phyloP scores from a whole-genome alignment of 306 rosid species.

The Cicer pinnatifidum region DNA sequence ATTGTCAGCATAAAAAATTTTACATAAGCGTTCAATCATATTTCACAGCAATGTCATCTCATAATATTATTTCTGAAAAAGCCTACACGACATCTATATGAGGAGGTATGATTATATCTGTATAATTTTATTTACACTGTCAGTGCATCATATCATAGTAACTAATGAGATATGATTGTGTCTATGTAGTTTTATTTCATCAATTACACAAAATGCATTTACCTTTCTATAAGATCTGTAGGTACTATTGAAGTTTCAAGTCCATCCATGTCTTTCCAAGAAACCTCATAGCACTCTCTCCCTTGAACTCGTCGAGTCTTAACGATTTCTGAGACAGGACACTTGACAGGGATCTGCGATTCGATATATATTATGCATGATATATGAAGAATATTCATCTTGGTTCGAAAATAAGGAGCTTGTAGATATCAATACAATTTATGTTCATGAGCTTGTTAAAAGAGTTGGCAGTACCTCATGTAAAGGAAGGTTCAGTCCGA shows the following conservation, averaged over 20 bases:
- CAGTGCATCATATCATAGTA: no score
- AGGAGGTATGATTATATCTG: no score
- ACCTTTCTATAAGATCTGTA: slow-evolving; percentile 71
- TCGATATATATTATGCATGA: slow-evolving; percentile 3
- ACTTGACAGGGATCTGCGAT: slow-evolving; percentile 67
- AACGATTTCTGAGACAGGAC: slow-evolving; percentile 72
- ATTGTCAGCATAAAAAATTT: no score
- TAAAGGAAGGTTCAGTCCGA: slow-evolving; percentile 66
- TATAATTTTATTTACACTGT: no score
- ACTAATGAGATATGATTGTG: no score
- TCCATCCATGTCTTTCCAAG: slow-evolving; percentile 70
- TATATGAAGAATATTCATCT: neutral
- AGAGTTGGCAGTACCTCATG: slow-evolving; percentile 55
- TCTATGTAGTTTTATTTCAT: neutral
- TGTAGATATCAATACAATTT: neutral
- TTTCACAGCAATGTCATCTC: no score
- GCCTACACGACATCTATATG: no score
- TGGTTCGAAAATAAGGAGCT: neutral
- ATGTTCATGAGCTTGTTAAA: neutral
- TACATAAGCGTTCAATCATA: no score
- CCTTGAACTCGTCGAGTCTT: slow-evolving; percentile 69
- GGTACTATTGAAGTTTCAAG: slow-evolving; percentile 66
- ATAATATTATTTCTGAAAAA: no score
- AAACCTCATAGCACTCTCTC: slow-evolving; percentile 73
- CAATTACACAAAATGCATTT: slow-evolving; percentile 9